Evolutionary conservation across 2,329 filamentous ascomycete genomes (phyloP), one percentile per base, ranked within the genome.

Genomic region (Stagonosporopsis chrysanthemi): DNA sequence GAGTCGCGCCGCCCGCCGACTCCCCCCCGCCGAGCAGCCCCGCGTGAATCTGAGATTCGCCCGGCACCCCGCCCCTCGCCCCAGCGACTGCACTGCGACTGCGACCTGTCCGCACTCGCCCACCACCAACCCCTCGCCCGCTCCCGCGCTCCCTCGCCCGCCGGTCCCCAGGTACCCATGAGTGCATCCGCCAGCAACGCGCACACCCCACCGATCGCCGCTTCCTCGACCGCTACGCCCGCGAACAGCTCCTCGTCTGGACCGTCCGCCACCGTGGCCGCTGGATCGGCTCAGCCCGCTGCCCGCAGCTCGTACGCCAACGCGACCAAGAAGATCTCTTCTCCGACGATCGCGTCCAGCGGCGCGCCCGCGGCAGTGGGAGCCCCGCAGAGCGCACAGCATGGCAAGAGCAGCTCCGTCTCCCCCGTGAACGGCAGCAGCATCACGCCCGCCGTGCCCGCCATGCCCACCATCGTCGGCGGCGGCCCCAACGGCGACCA

Each of bases 391-490:
- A 86, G 72, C 78, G 70, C 67, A 83, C 74, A 77, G 56, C 74
- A 77, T 77, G 75, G 70, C 52, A 77, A 77, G 69, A 72, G 68
- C 63, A 64, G 68, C 17, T 76, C 74, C 31, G 85, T 86, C 71
- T 88, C 91, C 82, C 86, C 90, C 77, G 86, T 96, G 85, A 97
- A 96, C 85, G 91, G 91, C 84, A 90, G 90, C 80, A 31, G 31
- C 43, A 89, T 89, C 77, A 84, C 84, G 78, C 88, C 88, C 64
- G 87, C 88, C 74, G 82, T 90, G 68, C 88, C 89, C 66, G 78
- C 84, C 61, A 78, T 81, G 68, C 83, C 88, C 64, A 81, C 82
- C 63, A 86, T 90, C 67, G 85, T 83, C 62, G 84, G 85, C 77
- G 86, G 82, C 72, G 82, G 83, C 72, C 83, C 83, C 71, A 95